A percentile compares a stretch with the other conserved stretches of the same genome.
Conservation (phyloP, 2,329 filamentous ascomycete species). For the Cladophialophora chaetospira region DNA sequence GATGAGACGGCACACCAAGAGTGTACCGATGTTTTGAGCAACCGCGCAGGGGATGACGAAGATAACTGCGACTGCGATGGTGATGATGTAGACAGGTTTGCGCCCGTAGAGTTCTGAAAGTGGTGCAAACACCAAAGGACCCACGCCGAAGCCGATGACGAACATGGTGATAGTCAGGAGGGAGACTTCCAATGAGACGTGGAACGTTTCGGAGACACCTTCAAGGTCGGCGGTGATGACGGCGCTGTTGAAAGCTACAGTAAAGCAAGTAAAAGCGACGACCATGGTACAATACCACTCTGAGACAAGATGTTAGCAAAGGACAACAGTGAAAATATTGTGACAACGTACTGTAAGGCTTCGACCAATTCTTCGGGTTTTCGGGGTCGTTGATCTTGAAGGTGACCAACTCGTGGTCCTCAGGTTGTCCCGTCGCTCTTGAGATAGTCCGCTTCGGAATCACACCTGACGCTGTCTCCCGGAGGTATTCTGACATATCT, state of each 20-base stretch:
- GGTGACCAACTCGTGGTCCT: constrained; percentile 65
- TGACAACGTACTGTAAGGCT: constrained; percentile 70
- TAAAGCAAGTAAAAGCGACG: constrained; percentile 74
- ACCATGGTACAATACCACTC: constrained; percentile 68
- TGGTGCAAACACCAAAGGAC: constrained; percentile 78
- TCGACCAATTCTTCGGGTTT: constrained; percentile 85
- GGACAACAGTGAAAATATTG: not conserved
- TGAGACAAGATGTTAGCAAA: constrained; percentile 11
- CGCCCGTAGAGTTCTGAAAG: constrained; percentile 75
- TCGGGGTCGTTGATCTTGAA: constrained; percentile 72
- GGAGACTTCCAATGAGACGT: constrained; percentile 70
- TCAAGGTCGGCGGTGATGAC: constrained; percentile 76
- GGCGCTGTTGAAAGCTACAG: constrained; percentile 69
- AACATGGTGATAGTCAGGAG: constrained; percentile 74
- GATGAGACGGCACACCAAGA: constrained; percentile 74
- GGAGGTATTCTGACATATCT: constrained; percentile 67
- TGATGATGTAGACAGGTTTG: constrained; percentile 69
- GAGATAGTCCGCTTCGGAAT: constrained; percentile 61
- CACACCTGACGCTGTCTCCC: constrained; percentile 62
- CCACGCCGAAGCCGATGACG: constrained; percentile 78
- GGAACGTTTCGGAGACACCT: constrained; percentile 65
- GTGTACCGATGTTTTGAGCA: constrained; percentile 71
- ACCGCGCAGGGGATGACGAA: constrained; percentile 82
- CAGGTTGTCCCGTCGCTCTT: constrained; percentile 54
- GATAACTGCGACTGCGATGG: constrained; percentile 69